A percentile compares a stretch with the other conserved stretches of the same genome.
Evolutionary conservation across 1,139 yeast genomes (phyloP).

Genomic region (Pneumocystis jirovecii): DNA sequence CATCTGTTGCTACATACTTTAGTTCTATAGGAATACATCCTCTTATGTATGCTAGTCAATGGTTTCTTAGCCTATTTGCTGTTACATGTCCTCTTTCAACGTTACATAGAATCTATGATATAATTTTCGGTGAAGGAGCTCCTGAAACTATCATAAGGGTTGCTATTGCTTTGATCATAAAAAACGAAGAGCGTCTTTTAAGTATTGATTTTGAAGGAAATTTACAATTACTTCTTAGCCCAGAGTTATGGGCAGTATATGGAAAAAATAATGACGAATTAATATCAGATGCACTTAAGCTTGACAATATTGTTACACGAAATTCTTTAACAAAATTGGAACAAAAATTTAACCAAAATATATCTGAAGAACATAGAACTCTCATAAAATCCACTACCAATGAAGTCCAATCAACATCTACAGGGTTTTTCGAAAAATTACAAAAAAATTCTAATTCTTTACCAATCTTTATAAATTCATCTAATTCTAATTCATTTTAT

Average conservation of each 20-base stretch:
- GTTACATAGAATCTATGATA: constrained; percentile 41
- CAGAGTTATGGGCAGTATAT: constrained; percentile 35
- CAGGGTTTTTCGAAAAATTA: constrained; percentile 12
- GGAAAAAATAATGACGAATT: constrained; percentile 32
- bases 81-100: constrained; percentile 43
- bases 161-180: constrained; percentile 40
- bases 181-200: constrained; percentile 40
- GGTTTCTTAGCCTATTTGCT: constrained; percentile 55
- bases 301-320: constrained; percentile 18
- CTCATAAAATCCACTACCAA: constrained; percentile 3
- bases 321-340: constrained; percentile 20
- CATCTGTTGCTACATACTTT: constrained; percentile 35
- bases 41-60: constrained; percentile 33
- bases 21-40: constrained; percentile 21
- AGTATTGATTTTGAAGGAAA: constrained; percentile 43
- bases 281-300: constrained; percentile 32
- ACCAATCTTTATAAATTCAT: constrained; percentile 2
- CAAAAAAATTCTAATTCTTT: constrained; percentile 6
- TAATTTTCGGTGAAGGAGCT: constrained; percentile 49
- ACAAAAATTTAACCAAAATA: constrained; percentile 15
- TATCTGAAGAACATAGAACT: constrained; percentile 6
- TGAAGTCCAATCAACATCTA: constrained; percentile 12
- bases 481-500: background rate
- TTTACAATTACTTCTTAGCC: constrained; percentile 46
- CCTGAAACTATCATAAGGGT: constrained; percentile 47